These are phyloP conservation scores for Fragilariopsis cylindrus DNA, from an alignment of 108 stramenopile species.

Conservation along the genomic window DNA sequence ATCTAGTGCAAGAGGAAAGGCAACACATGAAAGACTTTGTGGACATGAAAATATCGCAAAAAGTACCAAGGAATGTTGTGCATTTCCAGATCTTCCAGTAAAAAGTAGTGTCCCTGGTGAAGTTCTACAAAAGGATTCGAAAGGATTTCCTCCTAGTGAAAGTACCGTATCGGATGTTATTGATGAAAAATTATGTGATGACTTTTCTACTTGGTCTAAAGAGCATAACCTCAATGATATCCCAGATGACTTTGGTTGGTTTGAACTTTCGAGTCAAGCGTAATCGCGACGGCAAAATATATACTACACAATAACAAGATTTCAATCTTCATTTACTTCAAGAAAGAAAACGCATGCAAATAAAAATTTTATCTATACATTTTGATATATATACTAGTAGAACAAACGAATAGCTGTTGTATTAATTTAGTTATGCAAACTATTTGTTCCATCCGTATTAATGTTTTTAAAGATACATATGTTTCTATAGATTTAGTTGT, in stretches of 20 bases:
- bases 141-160: slow-evolving; percentile 16
- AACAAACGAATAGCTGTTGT: no score
- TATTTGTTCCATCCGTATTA: not conserved
- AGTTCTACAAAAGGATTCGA: slow-evolving; percentile 22
- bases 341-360: no score
- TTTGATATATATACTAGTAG: no score
- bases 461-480: not conserved
- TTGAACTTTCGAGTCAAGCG: slow-evolving; percentile 53
- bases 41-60: slow-evolving; percentile 76
- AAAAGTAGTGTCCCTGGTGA: slow-evolving; percentile 40
- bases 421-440: no score
- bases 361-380: no score
- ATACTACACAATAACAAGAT: no score
- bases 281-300: not conserved
- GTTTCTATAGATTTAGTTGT: slow-evolving; percentile 41
- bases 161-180: slow-evolving; percentile 63
- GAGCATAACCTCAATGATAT: slow-evolving; percentile 52
- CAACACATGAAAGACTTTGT: slow-evolving; percentile 74
- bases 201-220: slow-evolving; percentile 62
- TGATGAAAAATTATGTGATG: slow-evolving; percentile 57
- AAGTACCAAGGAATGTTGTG: slow-evolving; percentile 75
- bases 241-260: slow-evolving; percentile 78
- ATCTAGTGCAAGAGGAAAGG: slow-evolving; percentile 47
- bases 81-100: slow-evolving; percentile 57
- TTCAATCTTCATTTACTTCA: no score